A percentile compares a stretch with the other conserved stretches of the same genome.
Evolutionary conservation across 352 stramenopile species (phyloP).

Genomic region (Phytophthora hibernalis): DNA sequence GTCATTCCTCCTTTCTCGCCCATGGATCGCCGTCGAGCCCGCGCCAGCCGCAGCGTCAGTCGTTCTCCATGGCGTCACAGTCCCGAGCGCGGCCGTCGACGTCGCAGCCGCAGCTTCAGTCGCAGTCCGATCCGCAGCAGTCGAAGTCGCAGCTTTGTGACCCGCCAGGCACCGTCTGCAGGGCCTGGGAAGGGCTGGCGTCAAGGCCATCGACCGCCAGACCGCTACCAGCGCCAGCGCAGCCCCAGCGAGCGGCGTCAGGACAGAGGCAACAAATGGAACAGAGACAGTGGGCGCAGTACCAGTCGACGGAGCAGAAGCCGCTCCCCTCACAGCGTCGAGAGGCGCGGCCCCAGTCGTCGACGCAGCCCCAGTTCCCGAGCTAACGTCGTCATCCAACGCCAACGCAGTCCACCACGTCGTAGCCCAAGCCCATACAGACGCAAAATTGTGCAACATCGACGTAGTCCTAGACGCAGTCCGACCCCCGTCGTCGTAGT

Average conservation of each 20-base stretch:
- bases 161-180: neutral
- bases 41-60: conserved; percentile 32
- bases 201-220: neutral
- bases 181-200: neutral
- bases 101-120: conserved; percentile 25
- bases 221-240: conserved; percentile 13
- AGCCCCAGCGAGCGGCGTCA: conserved; percentile 28
- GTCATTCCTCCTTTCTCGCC: neutral
- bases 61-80: conserved; percentile 36
- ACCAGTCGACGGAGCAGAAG: conserved; percentile 28
- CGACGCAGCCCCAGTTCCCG: conserved; percentile 17
- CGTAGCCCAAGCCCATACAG: conserved; percentile 11
- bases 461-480: conserved; percentile 16
- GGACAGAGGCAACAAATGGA: neutral
- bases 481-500: conserved; percentile 8
- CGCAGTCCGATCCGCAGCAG: conserved; percentile 24
- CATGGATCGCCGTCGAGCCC: conserved; percentile 35
- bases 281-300: conserved; percentile 2
- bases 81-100: conserved; percentile 17
- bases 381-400: neutral
- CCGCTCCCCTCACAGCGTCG: conserved; percentile 19
- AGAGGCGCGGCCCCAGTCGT: conserved; percentile 7
- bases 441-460: neutral
- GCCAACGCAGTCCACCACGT: conserved; percentile 9
- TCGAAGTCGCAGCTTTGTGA: conserved; percentile 26